Base-by-base conservation (phyloP, 23 red algal genomes). In the Agarophyton chilense region DNA sequence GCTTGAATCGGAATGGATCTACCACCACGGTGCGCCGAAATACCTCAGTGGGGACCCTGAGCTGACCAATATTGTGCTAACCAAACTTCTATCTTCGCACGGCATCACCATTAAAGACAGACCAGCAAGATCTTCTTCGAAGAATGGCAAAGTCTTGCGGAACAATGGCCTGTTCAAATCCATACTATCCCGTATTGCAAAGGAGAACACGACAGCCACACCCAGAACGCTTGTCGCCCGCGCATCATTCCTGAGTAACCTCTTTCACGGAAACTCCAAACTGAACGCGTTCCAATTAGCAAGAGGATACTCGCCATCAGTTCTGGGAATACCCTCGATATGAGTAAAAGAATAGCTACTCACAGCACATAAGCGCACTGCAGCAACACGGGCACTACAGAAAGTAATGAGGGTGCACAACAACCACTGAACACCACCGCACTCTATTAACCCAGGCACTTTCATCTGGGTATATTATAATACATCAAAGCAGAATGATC, bases 211-310 rank as follows among this genome's bases (percentile, higher is more conserved):
- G 11, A 29, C n/a, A 14, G 82, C 62, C 24, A 60, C 64, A 32
- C 82, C 35, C 8, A 21, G 32, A 39, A 87, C 36, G 14, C n/a
- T n/a, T n/a, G n/a, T n/a, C n/a, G n/a, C n/a, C n/a, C n/a, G n/a
- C n/a, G n/a, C n/a, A n/a, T n/a, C 82, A 28, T 87, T 75, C 17
- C 26, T 87, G 25, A 22, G 39, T 45, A 72, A 72, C 46, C 21
- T 87, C 18, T 75, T 71, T 47, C 82, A 87, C 10, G 82, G 82
- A 12, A 26, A 49, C 18, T 52, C 65, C 4, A 57, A 47, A 19
- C 65, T 87, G 14, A 87, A 64, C 45, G 31, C 65, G 50, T 87
- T 87, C 65, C 82, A 87, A 56, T 64, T 87, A 21, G 82, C 82
- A 36, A 46, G 28, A 53, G 49, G 64, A 28, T 87, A 87, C 53